Evolutionary conservation across 108 stramenopile species (phyloP).

Genomic region (Stephanodiscus minutulus): DNA sequence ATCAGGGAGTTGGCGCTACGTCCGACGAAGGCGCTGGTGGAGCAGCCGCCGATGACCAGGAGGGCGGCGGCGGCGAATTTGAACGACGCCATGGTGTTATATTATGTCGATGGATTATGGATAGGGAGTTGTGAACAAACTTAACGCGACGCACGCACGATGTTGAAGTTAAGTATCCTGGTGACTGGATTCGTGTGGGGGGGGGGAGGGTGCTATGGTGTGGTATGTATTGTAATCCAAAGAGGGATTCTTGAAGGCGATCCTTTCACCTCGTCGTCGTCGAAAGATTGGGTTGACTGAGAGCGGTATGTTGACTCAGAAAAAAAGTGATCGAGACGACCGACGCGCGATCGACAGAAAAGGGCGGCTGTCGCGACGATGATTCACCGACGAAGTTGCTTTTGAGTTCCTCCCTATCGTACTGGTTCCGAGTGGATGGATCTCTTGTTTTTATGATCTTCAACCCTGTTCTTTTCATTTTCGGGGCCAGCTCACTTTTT

Average conservation of each 20-base stretch:
- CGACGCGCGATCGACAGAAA: conserved; percentile 11
- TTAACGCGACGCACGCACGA: neutral
- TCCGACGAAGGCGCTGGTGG: conserved; percentile 26
- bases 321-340: too few relatives aligned
- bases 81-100: conserved; percentile 66
- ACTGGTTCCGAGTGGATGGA: too few relatives aligned
- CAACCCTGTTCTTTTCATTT: too few relatives aligned
- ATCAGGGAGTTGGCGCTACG: conserved; percentile 1
- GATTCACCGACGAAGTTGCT: too few relatives aligned
- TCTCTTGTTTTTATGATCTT: too few relatives aligned
- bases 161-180: neutral
- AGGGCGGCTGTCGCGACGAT: conserved; percentile 13
- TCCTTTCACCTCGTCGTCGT: conserved; percentile 1
- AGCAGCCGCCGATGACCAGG: conserved; percentile 61
- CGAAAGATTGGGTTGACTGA: neutral
- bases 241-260: conserved; percentile 22
- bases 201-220: neutral
- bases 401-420: neutral
- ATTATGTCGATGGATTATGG: neutral
- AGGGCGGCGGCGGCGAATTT: conserved; percentile 78
- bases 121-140: neutral
- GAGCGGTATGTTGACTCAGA: conserved; percentile 6
- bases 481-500: too few relatives aligned
- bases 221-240: neutral
- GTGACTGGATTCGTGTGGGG: neutral